Percentiles rank a stretch among this genome's conserved stretches.
Evolutionary conservation across 2,329 filamentous ascomycete species (phyloP).

Genomic region (Lasiodiplodia theobromae): DNA sequence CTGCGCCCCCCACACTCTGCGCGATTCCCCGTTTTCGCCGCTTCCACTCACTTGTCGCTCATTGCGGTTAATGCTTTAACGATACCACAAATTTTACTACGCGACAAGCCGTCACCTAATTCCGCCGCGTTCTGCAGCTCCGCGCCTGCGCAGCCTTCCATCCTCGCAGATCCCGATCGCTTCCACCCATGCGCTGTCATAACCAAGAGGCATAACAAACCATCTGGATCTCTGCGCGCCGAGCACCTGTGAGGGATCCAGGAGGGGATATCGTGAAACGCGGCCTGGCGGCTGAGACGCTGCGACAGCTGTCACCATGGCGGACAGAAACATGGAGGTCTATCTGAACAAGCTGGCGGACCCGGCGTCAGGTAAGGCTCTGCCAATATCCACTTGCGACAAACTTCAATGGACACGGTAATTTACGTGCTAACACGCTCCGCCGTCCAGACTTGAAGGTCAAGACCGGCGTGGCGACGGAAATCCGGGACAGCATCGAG

Average conservation of each 20-base stretch:
- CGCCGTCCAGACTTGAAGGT: slow-evolving; percentile 74
- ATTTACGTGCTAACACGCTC: neutral
- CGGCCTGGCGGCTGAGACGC: slow-evolving; percentile 19
- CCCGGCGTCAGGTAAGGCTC: slow-evolving; percentile 44
- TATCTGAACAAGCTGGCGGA: slow-evolving; percentile 57
- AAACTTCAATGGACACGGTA: neutral
- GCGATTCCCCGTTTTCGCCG: neutral
- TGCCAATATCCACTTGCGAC: neutral
- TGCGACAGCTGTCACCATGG: slow-evolving; percentile 37
- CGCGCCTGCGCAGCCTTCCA: slow-evolving; percentile 23
- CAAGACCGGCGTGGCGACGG: slow-evolving; percentile 82
- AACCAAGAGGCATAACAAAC: slow-evolving; percentile 10
- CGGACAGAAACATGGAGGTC: slow-evolving; percentile 53
- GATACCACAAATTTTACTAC: neutral
- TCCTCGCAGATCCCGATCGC: neutral
- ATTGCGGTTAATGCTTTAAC: slow-evolving; percentile 6
- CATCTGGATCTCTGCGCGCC: slow-evolving; percentile 7
- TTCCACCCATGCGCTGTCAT: slow-evolving; percentile 23
- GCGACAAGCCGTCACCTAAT: slow-evolving; percentile 11
- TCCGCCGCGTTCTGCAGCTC: slow-evolving; percentile 11
- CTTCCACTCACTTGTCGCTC: slow-evolving; percentile 21
- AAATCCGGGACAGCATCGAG: slow-evolving; percentile 91
- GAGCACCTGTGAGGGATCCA: neutral
- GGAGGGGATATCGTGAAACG: neutral
- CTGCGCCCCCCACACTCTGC: slow-evolving; percentile 11